Percentiles rank a stretch among this genome's conserved stretches.
phyloP scores from a whole-genome alignment of 2,329 filamentous ascomycete species.

The Aureobasidium mangrovei region DNA sequence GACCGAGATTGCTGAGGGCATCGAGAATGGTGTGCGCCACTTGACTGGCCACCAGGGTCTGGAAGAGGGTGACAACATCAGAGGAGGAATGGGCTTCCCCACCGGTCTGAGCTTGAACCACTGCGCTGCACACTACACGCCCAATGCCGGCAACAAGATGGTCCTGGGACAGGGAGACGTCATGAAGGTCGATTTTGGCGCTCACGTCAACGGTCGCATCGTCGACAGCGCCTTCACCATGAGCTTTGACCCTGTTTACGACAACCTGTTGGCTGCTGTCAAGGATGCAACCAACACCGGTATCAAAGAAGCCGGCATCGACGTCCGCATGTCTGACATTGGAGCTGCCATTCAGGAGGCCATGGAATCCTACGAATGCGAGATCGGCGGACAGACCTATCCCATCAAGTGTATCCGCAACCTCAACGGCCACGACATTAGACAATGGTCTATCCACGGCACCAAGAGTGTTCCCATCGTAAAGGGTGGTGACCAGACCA shows the following conservation, averaged over 20 bases:
- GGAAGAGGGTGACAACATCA: conserved; percentile 42
- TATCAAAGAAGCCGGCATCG: conserved; percentile 45
- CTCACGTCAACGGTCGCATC: conserved; percentile 71
- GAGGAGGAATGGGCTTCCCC: conserved; percentile 48
- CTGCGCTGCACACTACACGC: conserved; percentile 47
- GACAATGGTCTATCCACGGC: conserved; percentile 48
- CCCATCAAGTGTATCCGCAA: conserved; percentile 49
- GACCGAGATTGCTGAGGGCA: conserved; percentile 42
- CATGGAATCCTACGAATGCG: conserved; percentile 55
- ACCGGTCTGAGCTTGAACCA: conserved; percentile 48
- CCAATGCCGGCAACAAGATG: conserved; percentile 55
- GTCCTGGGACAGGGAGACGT: conserved; percentile 66
- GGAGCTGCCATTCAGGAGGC: conserved; percentile 51
- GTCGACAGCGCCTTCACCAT: conserved; percentile 76
- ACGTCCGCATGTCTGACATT: conserved; percentile 47
- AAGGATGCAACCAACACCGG: conserved; percentile 63
- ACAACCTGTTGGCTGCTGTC: conserved; percentile 64
- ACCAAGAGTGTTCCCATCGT: conserved; percentile 48
- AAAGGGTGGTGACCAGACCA: conserved; percentile 40
- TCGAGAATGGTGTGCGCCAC: conserved; percentile 47
- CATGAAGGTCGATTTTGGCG: conserved; percentile 75
- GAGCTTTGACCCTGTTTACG: conserved; percentile 65
- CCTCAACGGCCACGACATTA: conserved; percentile 48
- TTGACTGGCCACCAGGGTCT: conserved; percentile 44
- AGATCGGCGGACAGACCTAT: conserved; percentile 43